phyloP scores from a whole-genome alignment of 495 filamentous ascomycete genomes.

The Parathielavia appendiculata region DNA sequence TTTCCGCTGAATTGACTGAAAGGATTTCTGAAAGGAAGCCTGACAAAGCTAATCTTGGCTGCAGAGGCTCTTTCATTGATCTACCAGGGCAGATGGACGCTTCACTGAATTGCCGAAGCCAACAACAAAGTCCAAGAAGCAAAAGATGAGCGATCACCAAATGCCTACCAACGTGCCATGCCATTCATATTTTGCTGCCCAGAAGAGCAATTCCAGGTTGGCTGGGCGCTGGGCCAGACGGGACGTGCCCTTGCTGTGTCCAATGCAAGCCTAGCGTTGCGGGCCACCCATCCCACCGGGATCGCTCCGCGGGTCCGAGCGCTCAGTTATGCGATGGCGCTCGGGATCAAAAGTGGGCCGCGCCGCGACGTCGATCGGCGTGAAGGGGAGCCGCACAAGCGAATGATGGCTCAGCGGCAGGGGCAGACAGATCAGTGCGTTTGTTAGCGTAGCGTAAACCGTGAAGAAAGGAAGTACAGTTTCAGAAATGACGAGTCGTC shows the following conservation, averaged over 20 bases:
- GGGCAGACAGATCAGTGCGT: background rate
- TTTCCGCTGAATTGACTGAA: background rate
- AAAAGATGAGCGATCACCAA: no score
- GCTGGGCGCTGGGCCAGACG: no score
- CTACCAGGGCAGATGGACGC: no score
- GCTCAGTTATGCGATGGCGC: slow-evolving; percentile 1
- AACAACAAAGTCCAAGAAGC: background rate
- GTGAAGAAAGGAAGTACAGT: background rate
- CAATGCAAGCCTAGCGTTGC: background rate
- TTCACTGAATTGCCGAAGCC: background rate
- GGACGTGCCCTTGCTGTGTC: no score
- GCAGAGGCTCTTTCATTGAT: background rate
- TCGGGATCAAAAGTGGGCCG: slow-evolving; percentile 11
- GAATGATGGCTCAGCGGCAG: background rate
- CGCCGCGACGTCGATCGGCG: slow-evolving; percentile 5
- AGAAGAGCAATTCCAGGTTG: no score
- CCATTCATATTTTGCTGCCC: no score
- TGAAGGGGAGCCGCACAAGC: background rate
- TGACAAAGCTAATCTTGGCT: background rate
- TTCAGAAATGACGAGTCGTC: background rate
- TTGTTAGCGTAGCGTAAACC: background rate
- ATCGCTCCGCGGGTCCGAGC: slow-evolving; percentile 11
- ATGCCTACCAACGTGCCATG: no score
- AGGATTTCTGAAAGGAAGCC: background rate
- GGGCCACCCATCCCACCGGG: slow-evolving; percentile 11